Evolutionary conservation across 1,139 yeast genomes (phyloP).

Genomic region (Wickerhamomyces sp.): DNA sequence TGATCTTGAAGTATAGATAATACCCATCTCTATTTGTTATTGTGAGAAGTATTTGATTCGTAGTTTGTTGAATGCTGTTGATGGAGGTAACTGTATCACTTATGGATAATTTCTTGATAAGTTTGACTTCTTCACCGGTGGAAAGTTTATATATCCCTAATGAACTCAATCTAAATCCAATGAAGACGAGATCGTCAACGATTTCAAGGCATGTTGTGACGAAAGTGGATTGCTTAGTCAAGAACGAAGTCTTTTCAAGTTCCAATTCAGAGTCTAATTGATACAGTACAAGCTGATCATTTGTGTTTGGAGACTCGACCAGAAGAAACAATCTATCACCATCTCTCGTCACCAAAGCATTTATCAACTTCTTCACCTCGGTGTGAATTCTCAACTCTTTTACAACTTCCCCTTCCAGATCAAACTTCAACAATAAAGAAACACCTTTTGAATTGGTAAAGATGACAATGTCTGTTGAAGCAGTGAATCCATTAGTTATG

Average conservation of each 20-base stretch:
- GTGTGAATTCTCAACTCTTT: slow-evolving; percentile 15
- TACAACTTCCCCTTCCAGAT: slow-evolving; percentile 18
- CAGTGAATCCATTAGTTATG: slow-evolving; percentile 42
- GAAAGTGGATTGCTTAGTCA: slow-evolving; percentile 42
- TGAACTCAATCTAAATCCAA: slow-evolving; percentile 74
- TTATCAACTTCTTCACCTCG: slow-evolving; percentile 45
- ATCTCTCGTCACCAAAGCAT: slow-evolving; percentile 36
- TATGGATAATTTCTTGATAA: slow-evolving; percentile 45
- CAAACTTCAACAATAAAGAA: slow-evolving; percentile 41
- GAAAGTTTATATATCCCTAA: slow-evolving; percentile 48
- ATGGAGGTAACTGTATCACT: slow-evolving; percentile 77
- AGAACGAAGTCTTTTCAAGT: slow-evolving; percentile 17
- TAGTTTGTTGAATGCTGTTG: slow-evolving; percentile 28
- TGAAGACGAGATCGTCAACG: slow-evolving; percentile 39
- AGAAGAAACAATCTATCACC: slow-evolving; percentile 33
- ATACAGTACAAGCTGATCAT: slow-evolving; percentile 47
- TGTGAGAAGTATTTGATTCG: slow-evolving; percentile 25
- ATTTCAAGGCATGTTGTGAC: slow-evolving; percentile 53
- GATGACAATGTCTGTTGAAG: slow-evolving; percentile 35
- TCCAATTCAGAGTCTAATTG: slow-evolving; percentile 29
- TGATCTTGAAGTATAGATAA: slow-evolving; percentile 32
- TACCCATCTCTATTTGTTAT: slow-evolving; percentile 64
- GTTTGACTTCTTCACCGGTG: slow-evolving; percentile 21
- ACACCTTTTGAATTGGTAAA: slow-evolving; percentile 53
- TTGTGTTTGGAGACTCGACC: slow-evolving; percentile 66